A percentile compares a stretch with the other conserved stretches of the same genome.
Evolutionary conservation across 805 yeast species (phyloP).

Genomic region (Saturnispora halmiae): DNA sequence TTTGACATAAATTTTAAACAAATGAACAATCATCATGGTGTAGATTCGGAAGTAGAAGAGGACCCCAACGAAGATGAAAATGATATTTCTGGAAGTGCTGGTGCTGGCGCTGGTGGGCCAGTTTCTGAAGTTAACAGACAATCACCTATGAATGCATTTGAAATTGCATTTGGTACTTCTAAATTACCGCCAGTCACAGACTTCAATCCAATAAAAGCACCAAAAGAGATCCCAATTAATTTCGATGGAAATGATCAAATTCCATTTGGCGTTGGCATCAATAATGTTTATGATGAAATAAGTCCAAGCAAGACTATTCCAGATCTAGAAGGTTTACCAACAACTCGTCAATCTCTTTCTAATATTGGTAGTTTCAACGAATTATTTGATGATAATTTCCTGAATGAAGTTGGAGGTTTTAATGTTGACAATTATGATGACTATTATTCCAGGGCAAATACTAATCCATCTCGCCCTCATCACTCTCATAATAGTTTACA

Average conservation of each 20-base stretch:
- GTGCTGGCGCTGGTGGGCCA: not conserved
- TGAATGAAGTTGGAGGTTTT: constrained; percentile 26
- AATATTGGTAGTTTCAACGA: constrained; percentile 16
- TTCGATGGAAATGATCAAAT: constrained; percentile 1
- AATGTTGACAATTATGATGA: constrained; percentile 16
- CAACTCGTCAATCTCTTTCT: not conserved
- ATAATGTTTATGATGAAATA: not conserved
- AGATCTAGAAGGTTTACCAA: too few relatives aligned
- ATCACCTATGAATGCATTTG: constrained; percentile 26
- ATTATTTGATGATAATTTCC: constrained; percentile 27
- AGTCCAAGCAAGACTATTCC: constrained; percentile 1
- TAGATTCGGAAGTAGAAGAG: not conserved
- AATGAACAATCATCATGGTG: constrained; percentile 13
- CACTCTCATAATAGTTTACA: too few relatives aligned
- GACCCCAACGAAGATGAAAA: not conserved
- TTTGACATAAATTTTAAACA: constrained; percentile 27
- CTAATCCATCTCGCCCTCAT: too few relatives aligned
- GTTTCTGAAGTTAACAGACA: not conserved
- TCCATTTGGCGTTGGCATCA: not conserved
- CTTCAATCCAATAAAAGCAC: constrained; percentile 14
- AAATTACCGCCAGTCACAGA: constrained; percentile 31
- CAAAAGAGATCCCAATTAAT: constrained; percentile 6
- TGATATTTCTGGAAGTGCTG: not conserved
- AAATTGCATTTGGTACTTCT: constrained; percentile 31
- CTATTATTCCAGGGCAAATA: constrained; percentile 2